Evolutionary conservation across 805 yeast species (phyloP).

Genomic region (Hanseniaspora clermontiae): DNA sequence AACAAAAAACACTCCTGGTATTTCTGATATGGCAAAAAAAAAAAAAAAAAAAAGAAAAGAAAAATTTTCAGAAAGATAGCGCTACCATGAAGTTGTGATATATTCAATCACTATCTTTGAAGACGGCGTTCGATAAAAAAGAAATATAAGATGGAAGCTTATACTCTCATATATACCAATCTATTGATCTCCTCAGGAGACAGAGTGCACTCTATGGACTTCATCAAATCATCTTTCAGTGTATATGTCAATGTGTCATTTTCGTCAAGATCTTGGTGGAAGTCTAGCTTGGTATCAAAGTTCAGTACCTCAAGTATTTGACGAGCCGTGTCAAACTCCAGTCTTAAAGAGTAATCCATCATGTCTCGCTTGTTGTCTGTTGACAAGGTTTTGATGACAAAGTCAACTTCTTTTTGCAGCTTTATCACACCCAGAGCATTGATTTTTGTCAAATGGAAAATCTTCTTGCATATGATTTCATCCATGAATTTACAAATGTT

Average conservation of each 20-base stretch:
- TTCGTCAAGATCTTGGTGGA: not conserved
- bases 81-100: not conserved
- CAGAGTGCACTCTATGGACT: conserved; percentile 52
- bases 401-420: conserved; percentile 68
- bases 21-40: not conserved
- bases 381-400: conserved; percentile 61
- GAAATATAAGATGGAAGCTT: not conserved
- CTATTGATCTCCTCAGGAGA: conserved; percentile 61
- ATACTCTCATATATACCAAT: conserved; percentile 48
- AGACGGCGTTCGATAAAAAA: not conserved
- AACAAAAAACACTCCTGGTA: not conserved
- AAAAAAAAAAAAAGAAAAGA: conserved; percentile 1
- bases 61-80: not conserved
- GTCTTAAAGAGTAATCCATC: conserved; percentile 49
- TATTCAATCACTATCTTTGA: no score
- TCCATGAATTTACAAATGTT: conserved; percentile 38
- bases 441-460: conserved; percentile 54
- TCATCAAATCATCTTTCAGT: conserved; percentile 32
- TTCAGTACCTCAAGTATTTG: conserved; percentile 75
- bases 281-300: conserved; percentile 45
- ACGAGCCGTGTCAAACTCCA: conserved; percentile 65
- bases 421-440: conserved; percentile 76
- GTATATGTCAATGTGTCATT: conserved; percentile 14
- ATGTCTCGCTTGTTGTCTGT: conserved; percentile 34
- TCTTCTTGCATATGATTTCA: conserved; percentile 51